phyloP scores from a whole-genome alignment of 306 rosid genomes.

The Senna siamea region DNA sequence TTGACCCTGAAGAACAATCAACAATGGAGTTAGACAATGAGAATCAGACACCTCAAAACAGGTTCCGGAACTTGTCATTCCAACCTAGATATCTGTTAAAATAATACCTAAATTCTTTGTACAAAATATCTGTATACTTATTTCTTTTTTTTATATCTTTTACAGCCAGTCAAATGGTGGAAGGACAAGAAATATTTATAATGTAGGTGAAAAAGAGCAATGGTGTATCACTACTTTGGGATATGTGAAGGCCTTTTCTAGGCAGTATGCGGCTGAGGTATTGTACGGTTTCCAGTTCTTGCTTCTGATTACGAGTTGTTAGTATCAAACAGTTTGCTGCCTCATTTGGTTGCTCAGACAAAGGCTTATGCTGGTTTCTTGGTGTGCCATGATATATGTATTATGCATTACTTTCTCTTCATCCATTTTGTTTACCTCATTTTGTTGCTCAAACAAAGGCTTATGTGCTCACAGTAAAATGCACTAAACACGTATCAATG shows the following conservation, averaged over 20 bases:
- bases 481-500: too few species aligned
- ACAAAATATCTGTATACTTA: background rate
- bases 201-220: slow-evolving; percentile 90
- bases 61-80: slow-evolving; percentile 49
- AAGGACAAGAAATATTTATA: slow-evolving; percentile 54
- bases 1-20: slow-evolving; percentile 78
- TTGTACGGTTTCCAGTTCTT: slow-evolving; percentile 26
- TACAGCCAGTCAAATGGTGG: slow-evolving; percentile 81
- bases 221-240: slow-evolving; percentile 95
- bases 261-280: slow-evolving; percentile 99
- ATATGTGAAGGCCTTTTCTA: slow-evolving; percentile 92
- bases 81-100: background rate
- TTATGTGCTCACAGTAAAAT: too few species aligned
- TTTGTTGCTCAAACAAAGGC: too few species aligned
- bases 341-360: background rate
- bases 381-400: too few species aligned
- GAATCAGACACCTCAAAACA: slow-evolving; percentile 63
- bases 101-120: background rate
- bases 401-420: too few species aligned
- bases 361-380: too few species aligned
- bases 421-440: too few species aligned
- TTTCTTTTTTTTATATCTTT: slow-evolving; percentile 23
- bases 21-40: slow-evolving; percentile 86
- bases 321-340: background rate
- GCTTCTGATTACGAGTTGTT: slow-evolving; percentile 6